phyloP scores from a whole-genome alignment of 2,329 filamentous ascomycete genomes.

The Hypocreales sp. region DNA sequence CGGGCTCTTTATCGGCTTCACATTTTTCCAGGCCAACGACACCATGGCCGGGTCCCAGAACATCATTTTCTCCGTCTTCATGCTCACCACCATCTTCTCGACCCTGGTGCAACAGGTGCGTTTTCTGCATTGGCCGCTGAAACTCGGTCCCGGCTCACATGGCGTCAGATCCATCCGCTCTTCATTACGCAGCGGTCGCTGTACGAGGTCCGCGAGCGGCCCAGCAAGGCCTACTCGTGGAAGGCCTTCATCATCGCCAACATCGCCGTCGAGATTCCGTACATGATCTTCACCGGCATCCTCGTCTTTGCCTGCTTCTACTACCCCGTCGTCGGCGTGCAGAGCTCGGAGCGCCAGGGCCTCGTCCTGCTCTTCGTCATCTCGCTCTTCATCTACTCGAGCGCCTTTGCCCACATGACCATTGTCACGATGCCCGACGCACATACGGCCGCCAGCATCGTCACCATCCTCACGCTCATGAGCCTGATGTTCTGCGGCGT shows the following conservation, averaged over 20 bases:
- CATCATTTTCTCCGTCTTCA: constrained; percentile 60
- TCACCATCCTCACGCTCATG: constrained; percentile 43
- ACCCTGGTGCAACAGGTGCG: constrained; percentile 45
- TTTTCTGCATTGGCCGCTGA: too few relatives aligned
- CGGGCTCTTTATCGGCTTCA: constrained; percentile 60
- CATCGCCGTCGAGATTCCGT: constrained; percentile 57
- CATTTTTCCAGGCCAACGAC: constrained; percentile 41
- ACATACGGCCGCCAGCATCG: constrained; percentile 49
- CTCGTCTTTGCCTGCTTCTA: constrained; percentile 53
- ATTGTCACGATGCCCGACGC: constrained; percentile 56
- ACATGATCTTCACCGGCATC: constrained; percentile 48
- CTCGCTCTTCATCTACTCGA: constrained; percentile 55
- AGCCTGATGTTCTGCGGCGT: constrained; percentile 49
- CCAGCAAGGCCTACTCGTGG: constrained; percentile 63
- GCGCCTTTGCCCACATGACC: constrained; percentile 58
- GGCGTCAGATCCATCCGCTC: constrained; percentile 62
- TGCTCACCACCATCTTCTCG: constrained; percentile 61
- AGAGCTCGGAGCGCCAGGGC: constrained; percentile 38
- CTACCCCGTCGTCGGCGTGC: constrained; percentile 41
- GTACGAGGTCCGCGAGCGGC: constrained; percentile 65
- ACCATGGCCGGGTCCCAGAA: constrained; percentile 58
- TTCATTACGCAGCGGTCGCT: constrained; percentile 60
- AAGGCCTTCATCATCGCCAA: constrained; percentile 57
- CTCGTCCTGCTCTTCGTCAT: constrained; percentile 50
- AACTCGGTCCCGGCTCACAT: too few relatives aligned